Evolutionary conservation across 495 filamentous ascomycete species (phyloP).

Genomic region (Schizothecium vesticola): DNA sequence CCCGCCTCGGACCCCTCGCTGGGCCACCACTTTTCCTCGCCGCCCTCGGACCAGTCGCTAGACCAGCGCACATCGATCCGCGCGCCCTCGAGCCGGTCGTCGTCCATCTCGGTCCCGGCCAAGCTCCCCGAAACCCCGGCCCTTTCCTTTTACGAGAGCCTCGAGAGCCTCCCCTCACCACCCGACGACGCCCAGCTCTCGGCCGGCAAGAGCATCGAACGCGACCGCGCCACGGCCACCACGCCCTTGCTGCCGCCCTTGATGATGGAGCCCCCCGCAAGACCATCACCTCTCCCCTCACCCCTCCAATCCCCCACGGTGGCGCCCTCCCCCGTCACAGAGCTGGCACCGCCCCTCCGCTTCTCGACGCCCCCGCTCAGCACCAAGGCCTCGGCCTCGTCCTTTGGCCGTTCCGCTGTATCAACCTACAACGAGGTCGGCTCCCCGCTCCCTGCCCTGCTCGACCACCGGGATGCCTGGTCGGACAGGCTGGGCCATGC

Average conservation of each 20-base stretch:
- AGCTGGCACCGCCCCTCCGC: conserved; percentile 24
- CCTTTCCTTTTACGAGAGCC: conserved; percentile 59
- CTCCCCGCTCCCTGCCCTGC: conserved; percentile 49
- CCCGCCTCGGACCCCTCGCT: conserved; percentile 44
- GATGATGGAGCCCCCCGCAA: conserved; percentile 48
- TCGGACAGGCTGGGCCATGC: conserved; percentile 79
- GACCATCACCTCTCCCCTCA: conserved; percentile 53
- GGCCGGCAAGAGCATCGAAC: conserved; percentile 45
- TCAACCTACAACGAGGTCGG: conserved; percentile 33
- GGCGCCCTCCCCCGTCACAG: conserved; percentile 24
- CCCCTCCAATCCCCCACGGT: conserved; percentile 78
- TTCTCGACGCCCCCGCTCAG: conserved; percentile 74
- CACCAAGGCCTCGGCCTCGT: conserved; percentile 70
- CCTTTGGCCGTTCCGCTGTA: conserved; percentile 52
- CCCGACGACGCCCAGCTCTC: conserved; percentile 58
- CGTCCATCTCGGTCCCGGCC: conserved; percentile 58
- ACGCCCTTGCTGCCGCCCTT: conserved; percentile 81
- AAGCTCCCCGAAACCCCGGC: conserved; percentile 61
- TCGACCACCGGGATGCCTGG: conserved; percentile 71
- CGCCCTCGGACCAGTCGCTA: conserved; percentile 43
- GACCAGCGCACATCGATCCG: conserved; percentile 27
- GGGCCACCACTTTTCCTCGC: conserved; percentile 35
- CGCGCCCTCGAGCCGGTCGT: conserved; percentile 60
- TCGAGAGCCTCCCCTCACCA: conserved; percentile 41
- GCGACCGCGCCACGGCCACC: conserved; percentile 58